These are phyloP conservation scores for Dictyostelium firmibasis DNA, from an alignment of 78 protist species.

Conservation along the genomic window DNA sequence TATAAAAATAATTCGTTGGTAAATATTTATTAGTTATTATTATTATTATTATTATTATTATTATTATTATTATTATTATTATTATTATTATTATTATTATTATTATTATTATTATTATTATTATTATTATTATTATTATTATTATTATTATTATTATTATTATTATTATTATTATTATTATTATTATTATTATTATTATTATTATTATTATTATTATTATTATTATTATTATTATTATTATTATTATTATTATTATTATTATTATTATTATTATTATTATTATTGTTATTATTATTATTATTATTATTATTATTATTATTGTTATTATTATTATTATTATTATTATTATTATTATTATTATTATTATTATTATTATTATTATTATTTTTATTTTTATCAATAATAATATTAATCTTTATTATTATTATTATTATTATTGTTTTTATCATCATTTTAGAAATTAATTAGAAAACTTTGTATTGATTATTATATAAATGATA, in stretches of 20 bases:
- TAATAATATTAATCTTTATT: background rate
- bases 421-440: background rate
- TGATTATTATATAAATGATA: background rate
- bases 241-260: background rate
- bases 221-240: background rate
- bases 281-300: background rate
- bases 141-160: background rate
- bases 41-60: background rate
- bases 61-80: background rate
- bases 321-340: background rate
- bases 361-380: background rate
- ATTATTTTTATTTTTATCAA: background rate
- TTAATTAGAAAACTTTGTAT: slow-evolving; percentile 27
- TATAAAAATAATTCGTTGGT: slow-evolving; percentile 8
- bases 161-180: background rate
- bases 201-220: background rate
- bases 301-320: background rate
- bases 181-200: background rate
- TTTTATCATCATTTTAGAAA: background rate
- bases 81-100: background rate
- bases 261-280: background rate
- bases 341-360: background rate
- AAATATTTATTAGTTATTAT: background rate
- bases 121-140: background rate
- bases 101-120: too few species aligned